A percentile compares a stretch with the other conserved stretches of the same genome.
Conservation (phyloP, 192 early-diverging fungal species). For the Thamnidium elegans region DNA sequence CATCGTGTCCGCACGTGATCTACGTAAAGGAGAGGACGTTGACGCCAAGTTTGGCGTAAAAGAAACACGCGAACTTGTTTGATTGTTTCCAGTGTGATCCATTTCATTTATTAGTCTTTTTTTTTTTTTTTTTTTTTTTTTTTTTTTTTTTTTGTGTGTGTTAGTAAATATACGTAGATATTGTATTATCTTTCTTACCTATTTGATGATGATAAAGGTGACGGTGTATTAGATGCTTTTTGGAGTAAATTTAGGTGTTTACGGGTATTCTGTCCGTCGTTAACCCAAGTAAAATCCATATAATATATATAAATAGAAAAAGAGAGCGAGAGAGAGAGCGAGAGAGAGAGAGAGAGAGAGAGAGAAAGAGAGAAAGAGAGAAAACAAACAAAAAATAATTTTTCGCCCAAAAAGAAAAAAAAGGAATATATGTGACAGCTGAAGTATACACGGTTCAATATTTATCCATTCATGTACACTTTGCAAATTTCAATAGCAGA, state of each 20-base stretch:
- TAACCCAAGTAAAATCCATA: conserved; percentile 20
- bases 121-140: neutral
- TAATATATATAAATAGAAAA: neutral
- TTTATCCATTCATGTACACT: too few relatives aligned
- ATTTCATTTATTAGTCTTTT: conserved; percentile 5
- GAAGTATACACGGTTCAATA: too few relatives aligned
- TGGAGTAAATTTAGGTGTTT: conserved; percentile 10
- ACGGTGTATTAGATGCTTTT: conserved; percentile 5
- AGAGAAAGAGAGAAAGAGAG: conserved; percentile 2
- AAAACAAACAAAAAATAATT: too few relatives aligned
- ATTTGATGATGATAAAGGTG: conserved; percentile 2
- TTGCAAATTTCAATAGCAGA: too few relatives aligned
- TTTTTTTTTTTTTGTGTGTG: neutral
- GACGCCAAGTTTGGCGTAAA: conserved; percentile 6
- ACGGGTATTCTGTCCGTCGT: conserved; percentile 19
- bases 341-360: neutral
- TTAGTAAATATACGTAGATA: neutral
- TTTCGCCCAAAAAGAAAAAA: too few relatives aligned
- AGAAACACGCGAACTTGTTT: conserved; percentile 3
- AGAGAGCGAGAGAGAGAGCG: neutral
- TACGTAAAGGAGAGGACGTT: conserved; percentile 9
- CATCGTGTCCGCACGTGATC: conserved; percentile 33
- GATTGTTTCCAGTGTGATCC: too few relatives aligned
- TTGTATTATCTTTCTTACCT: neutral
- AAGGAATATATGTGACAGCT: too few relatives aligned